Evolutionary conservation across 78 protist species (phyloP), one percentile per base, ranked within the genome.

Genomic region (Dictyostelium brefeldianum): DNA sequence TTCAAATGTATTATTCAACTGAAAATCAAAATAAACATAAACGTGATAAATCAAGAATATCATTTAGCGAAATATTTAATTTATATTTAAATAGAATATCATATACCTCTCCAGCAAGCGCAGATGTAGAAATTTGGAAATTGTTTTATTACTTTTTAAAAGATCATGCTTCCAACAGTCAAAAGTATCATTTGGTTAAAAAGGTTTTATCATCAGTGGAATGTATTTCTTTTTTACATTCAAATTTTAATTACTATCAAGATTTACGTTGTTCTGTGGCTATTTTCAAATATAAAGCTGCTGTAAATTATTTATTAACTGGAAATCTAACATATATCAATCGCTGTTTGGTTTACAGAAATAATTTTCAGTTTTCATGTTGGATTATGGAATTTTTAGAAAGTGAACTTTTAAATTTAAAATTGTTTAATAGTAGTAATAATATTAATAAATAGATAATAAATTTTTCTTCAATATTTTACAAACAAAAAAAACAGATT

Each of bases 51-150:
- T 4, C 0, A 5, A 22, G 2, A 71, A 9, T 15, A 71, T n/a
- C 79, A 77, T 50, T 77, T 18, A 22, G 51, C 12, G 57, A 77
- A 31, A 77, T 51, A 12, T 43, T 75, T 48, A n/a, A 78, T 25
- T 18, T 78, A 41, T 78, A 43, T 78, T 15, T 62, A 41, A 36
- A 51, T 51, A 78, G 83, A 56, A 17, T 78, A 78, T 54, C 65
- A 6, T 54, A 11, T 31, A 27, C 59, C 4, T 8, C 48, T 1
- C 7, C 25, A 14, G 5, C 43, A 36, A 36, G 2, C 43, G 43
- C 2, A 36, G 70, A 78, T 78, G 18, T 54, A 5, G 65, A 29
- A 43, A 22, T 78, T 48, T 78, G 83, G 83, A 54, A 27, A 31
- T 12, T 78, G 4, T 56, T 78, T 36, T 78, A 36, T 36, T 78